Percentiles rank a stretch among this genome's conserved stretches.
These are phyloP conservation scores for Penicillium sp. DNA, from an alignment of 2,329 filamentous ascomycete genomes.

Conservation along the genomic window DNA sequence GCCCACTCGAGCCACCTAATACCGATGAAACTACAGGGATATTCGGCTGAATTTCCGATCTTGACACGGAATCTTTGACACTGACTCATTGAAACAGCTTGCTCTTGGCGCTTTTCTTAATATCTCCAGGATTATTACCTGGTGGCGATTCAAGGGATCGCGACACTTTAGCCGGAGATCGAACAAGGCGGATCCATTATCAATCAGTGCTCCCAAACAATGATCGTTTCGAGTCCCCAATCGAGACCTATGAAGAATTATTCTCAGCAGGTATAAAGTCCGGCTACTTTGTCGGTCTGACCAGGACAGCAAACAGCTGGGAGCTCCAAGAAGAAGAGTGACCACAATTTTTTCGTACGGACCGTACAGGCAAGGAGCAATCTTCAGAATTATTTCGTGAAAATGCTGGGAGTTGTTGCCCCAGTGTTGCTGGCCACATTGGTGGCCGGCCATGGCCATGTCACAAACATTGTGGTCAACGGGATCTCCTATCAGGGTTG, in stretches of 20 bases:
- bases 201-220: too few species aligned
- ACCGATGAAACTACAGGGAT: neutral
- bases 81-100: neutral
- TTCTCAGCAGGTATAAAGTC: neutral
- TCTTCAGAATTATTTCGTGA: neutral
- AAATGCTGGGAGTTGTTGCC: slow-evolving; percentile 8
- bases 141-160: neutral
- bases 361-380: neutral
- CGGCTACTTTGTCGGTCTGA: neutral
- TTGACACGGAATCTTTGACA: neutral
- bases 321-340: too few species aligned
- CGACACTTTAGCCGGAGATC: neutral
- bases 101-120: neutral
- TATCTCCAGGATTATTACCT: neutral
- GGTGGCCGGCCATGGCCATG: slow-evolving; percentile 38
- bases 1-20: neutral
- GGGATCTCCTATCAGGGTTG: slow-evolving; percentile 46
- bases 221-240: neutral
- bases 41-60: neutral
- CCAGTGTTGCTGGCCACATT: slow-evolving; percentile 37
- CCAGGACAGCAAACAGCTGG: neutral
- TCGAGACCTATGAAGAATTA: neutral
- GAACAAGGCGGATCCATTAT: neutral
- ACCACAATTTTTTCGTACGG: neutral
- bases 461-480: slow-evolving; percentile 44